Base-by-base conservation (phyloP, 2,329 filamentous ascomycete genomes). In the Claviceps pusilla region DNA sequence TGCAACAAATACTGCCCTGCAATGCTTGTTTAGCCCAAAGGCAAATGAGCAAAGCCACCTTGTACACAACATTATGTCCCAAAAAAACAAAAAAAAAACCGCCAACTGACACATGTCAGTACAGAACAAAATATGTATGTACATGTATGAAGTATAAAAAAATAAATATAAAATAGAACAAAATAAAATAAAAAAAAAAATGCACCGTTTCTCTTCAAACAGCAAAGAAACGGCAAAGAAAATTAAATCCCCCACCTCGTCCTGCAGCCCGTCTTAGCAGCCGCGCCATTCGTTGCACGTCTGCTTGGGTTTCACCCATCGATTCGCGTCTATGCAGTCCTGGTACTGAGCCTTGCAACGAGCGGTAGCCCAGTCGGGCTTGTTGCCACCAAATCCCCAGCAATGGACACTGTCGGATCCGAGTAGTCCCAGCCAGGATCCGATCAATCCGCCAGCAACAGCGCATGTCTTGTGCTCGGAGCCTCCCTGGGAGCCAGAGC, bases 281-380 rank as follows among this genome's bases (percentile, higher is more conserved):
- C 55, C 54, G 42, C 66, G 66, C 57, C 63, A 76, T 48, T 56
- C 65, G 42, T 58, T 60, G 63, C 76, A 78, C 60, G 74, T 71
- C 39, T 65, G 62, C 7, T 57, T 58, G 4, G 64, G 67, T 45
- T 65, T 65, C 35, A 72, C 65, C 12, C 64, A 59, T 56, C 60
- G 63, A 64, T 80, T 79, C 33, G 66, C 63, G 14, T 42, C 50
- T 56, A 76, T 60, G 57, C 76, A 79, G 60, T 78, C 76, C 3
- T 58, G 58, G 60, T 76, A 76, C 68, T 79, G 77, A 24, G 67
- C 65, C 55, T 68, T 64, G 64, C 77, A 79, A 63, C 76, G 75
- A 53, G 59, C 62, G 48, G 58, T 57, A n/a, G 65, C 64, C 52
- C 63, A 66, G 53, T 61, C 58, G 53, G 63, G 64, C 52, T 60